These are phyloP conservation scores for Trichoderma semiorbis DNA, from an alignment of 2,329 filamentous ascomycete species.

Conservation along the genomic window DNA sequence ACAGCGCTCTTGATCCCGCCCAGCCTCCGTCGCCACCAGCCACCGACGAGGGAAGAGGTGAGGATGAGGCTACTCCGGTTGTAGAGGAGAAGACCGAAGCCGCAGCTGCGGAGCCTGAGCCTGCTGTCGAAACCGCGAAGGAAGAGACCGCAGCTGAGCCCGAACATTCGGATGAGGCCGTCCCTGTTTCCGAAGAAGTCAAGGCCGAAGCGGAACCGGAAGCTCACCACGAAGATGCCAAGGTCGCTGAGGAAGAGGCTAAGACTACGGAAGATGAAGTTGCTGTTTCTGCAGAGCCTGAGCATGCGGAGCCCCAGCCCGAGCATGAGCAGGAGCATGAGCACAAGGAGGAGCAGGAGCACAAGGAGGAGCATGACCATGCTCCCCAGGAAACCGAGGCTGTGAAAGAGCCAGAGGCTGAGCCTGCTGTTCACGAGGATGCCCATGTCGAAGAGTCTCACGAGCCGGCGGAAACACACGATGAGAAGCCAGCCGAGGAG, in stretches of 20 bases:
- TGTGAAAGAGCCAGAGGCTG: constrained; percentile 3
- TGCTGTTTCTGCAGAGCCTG: constrained; percentile 14
- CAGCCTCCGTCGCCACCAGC: constrained; percentile 17
- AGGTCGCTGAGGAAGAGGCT: constrained; percentile 7
- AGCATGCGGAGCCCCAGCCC: constrained; percentile 2
- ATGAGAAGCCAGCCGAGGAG: constrained; percentile 12
- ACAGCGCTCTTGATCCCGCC: constrained; percentile 11
- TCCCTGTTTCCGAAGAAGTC: constrained; percentile 9
- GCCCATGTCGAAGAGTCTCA: constrained; percentile 18
- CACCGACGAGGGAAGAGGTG: constrained; percentile 11
- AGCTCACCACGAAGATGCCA: constrained; percentile 13
- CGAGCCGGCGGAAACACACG: constrained; percentile 15
- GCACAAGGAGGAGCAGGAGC: background rate
- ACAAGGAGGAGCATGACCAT: background rate
- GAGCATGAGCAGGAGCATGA: background rate
- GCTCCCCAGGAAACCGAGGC: background rate
- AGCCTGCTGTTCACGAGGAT: background rate
- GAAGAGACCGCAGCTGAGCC: constrained; percentile 5
- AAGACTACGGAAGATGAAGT: background rate
- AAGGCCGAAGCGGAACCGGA: constrained; percentile 1
- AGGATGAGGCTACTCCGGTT: constrained; percentile 2
- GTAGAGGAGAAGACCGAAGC: constrained; percentile 7
- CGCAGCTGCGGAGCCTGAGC: background rate
- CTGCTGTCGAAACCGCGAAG: background rate
- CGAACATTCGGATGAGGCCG: background rate